Percentiles rank a stretch among this genome's conserved stretches.
phyloP scores from a whole-genome alignment of 164 flowering plant species.

The Liriodendron chinense region DNA sequence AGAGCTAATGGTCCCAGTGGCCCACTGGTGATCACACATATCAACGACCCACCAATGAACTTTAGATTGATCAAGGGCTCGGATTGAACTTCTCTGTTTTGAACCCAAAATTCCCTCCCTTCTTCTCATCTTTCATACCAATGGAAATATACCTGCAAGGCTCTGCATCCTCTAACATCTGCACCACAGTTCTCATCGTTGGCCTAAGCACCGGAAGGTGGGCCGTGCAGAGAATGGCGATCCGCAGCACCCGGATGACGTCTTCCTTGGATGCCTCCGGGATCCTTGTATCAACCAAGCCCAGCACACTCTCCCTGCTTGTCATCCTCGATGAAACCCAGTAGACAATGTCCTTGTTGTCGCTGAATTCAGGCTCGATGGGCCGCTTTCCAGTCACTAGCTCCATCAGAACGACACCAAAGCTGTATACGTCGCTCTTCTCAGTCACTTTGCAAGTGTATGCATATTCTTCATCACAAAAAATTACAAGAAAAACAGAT shows the following conservation, averaged over 20 bases:
- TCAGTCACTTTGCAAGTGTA: constrained; percentile 54
- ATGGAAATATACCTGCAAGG: constrained; percentile 19
- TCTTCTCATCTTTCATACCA: constrained; percentile 20
- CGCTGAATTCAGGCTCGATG: constrained; percentile 56
- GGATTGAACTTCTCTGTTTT: background rate
- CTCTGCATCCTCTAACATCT: constrained; percentile 67
- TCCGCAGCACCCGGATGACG: constrained; percentile 49
- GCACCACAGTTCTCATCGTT: constrained; percentile 72
- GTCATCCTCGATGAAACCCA: constrained; percentile 42
- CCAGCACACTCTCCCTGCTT: constrained; percentile 26
- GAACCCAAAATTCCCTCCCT: background rate
- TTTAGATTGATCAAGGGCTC: constrained; percentile 5
- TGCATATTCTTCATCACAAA: constrained; percentile 49
- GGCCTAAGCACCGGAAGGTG: constrained; percentile 60
- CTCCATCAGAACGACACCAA: constrained; percentile 78
- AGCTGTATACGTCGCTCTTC: constrained; percentile 80
- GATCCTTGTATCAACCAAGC: constrained; percentile 45
- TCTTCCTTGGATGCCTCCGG: constrained; percentile 42
- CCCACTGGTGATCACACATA: too few relatives aligned
- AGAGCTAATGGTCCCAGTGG: too few relatives aligned
- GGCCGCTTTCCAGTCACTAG: constrained; percentile 67
- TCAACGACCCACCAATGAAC: too few relatives aligned
- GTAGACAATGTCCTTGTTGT: constrained; percentile 53
- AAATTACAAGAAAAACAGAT: background rate
- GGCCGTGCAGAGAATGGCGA: constrained; percentile 55